Evolutionary conservation across 768 basidiomycete genomes (phyloP).

Genomic region (Termitomyces sp.): DNA sequence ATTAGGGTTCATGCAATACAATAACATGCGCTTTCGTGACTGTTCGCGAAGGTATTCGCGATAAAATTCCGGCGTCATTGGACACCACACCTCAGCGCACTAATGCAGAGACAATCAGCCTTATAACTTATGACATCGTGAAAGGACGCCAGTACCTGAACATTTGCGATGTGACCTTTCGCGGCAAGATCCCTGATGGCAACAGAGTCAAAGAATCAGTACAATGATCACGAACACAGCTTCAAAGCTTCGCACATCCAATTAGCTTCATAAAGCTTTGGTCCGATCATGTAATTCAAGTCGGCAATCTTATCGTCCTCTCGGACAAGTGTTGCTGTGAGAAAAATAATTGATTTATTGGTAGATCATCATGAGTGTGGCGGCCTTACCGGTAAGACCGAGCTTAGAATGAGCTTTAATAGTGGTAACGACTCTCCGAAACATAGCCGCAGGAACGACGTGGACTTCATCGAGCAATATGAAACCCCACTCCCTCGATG

Average conservation of each 20-base stretch:
- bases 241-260: slow-evolving; percentile 68
- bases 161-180: slow-evolving; percentile 98
- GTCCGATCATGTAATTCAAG: slow-evolving; percentile 98
- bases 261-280: slow-evolving; percentile 98
- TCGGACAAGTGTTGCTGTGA: slow-evolving; percentile 88
- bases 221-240: slow-evolving; percentile 6
- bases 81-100: slow-evolving; percentile 99
- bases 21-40: slow-evolving; percentile 88
- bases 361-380: background rate
- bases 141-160: slow-evolving; percentile 68
- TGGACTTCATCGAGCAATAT: slow-evolving; percentile 97
- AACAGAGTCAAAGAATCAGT: slow-evolving; percentile 11
- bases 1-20: slow-evolving; percentile 99
- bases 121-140: background rate
- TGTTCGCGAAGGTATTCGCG: slow-evolving; percentile 93
- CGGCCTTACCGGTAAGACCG: slow-evolving; percentile 77
- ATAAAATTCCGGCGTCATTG: slow-evolving; percentile 99
- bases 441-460: slow-evolving; percentile 98
- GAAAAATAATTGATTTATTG: background rate
- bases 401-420: slow-evolving; percentile 99
- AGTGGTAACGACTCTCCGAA: slow-evolving; percentile 93
- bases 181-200: slow-evolving; percentile 79
- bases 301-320: slow-evolving; percentile 99
- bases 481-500: slow-evolving; percentile 99
- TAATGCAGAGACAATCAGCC: slow-evolving; percentile 25